These are phyloP conservation scores for Parmales sp. DNA, from an alignment of 108 stramenopile genomes.

Conservation along the genomic window DNA sequence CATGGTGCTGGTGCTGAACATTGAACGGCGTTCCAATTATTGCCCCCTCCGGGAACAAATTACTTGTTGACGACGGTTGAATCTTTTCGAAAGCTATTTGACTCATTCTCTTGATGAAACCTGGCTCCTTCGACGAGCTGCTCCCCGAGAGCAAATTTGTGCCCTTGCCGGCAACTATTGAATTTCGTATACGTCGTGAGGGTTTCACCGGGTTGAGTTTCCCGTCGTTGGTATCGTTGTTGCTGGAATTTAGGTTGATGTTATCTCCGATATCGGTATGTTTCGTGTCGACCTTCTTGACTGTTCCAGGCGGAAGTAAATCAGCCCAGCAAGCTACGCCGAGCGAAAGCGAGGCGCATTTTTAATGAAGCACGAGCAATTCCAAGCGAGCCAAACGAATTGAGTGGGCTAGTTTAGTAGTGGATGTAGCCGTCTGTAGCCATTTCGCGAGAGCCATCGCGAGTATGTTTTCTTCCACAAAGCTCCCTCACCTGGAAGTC, in stretches of 20 bases:
- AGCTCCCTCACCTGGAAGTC: too few relatives aligned
- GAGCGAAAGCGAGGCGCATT: too few relatives aligned
- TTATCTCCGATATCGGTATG: not conserved
- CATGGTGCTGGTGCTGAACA: conserved; percentile 37
- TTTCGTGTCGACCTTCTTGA: not conserved
- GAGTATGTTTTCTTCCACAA: too few relatives aligned
- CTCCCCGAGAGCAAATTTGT: not conserved
- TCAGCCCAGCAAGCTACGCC: conserved; percentile 21
- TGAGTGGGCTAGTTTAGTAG: too few relatives aligned
- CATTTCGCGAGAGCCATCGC: too few relatives aligned
- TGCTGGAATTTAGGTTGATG: not conserved
- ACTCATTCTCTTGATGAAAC: not conserved
- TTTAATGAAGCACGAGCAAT: too few relatives aligned
- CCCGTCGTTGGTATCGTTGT: not conserved
- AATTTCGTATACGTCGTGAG: not conserved
- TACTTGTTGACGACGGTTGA: too few relatives aligned
- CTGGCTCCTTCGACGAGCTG: not conserved
- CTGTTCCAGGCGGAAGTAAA: conserved; percentile 13
- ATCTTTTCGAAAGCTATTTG: not conserved
- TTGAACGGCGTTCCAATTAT: conserved; percentile 35
- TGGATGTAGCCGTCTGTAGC: too few relatives aligned
- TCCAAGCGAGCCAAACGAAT: too few relatives aligned
- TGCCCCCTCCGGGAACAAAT: not conserved
- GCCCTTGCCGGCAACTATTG: not conserved
- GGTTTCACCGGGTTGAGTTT: conserved; percentile 5